Evolutionary conservation across 2,329 filamentous ascomycete species (phyloP), one percentile per base, ranked within the genome.

Genomic region (Beauveria caledonica): DNA sequence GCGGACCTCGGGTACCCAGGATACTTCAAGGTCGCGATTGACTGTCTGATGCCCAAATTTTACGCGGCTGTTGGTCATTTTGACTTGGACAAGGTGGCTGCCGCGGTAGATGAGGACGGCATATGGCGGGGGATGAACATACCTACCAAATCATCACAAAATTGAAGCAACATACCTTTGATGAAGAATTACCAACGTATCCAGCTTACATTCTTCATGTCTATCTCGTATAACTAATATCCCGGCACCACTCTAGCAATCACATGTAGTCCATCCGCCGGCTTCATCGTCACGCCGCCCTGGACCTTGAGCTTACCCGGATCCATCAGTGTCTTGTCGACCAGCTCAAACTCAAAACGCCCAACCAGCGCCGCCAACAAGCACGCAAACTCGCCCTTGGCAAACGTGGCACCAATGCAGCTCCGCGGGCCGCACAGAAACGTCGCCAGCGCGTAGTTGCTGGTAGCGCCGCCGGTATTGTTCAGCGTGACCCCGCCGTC

Each of bases 391-490:
- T 97, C 93, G 0, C 87, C 85, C 70, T 85, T 87, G 0, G 92
- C 89, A 74, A 96, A 96, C 2, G 79, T 79, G 72, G 86, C 82
- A 0, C 92, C 92, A 66, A 96, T 96, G 70, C 92, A 96, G 68
- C 87, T 89, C 58, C 92, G 78, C 2, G 92, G 91, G 0, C 92
- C 92, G 70, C 96, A 90, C 62, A 96, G 72, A 74, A 96, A 96
- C 0, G 90, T 93, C 73, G 93, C 70, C 67, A 88, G 86, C 1
- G 86, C 83, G 70, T 88, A 96, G 72, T 93, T 94, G 65, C 81
- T 90, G 17, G 80, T 77, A 1, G 90, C 87, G 9, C 89, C 89
- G 7, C 90, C 90, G 15, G 62, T 66, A 68, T 72, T 74, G 56
- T 58, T 48, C 44, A 59, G 60, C 19, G 23, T 49, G 39, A 10